Percentiles rank a stretch among this genome's conserved stretches.
Conservation (phyloP, 1,284 basidiomycete species). For the Sanghuangporus weigelae region DNA sequence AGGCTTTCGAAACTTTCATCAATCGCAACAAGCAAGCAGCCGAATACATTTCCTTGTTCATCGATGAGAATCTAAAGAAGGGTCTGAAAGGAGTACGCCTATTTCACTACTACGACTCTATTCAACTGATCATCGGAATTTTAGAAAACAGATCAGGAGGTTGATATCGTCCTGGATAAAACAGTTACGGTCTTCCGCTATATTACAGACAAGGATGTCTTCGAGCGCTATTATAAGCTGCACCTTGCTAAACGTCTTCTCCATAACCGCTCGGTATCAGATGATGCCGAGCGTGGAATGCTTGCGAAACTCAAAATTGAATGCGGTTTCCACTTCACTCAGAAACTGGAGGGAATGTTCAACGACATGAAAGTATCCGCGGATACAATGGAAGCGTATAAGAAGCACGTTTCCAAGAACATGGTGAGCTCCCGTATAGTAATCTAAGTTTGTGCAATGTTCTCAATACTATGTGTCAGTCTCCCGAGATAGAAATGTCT, state of each 20-base stretch:
- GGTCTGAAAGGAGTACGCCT: constrained; percentile 86
- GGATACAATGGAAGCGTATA: constrained; percentile 80
- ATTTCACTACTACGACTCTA: background rate
- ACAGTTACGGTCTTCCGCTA: constrained; percentile 96
- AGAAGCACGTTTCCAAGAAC: constrained; percentile 49
- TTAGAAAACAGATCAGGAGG: constrained; percentile 92
- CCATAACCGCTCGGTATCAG: constrained; percentile 83
- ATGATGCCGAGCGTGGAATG: constrained; percentile 98
- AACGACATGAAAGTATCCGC: constrained; percentile 91
- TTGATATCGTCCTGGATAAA: constrained; percentile 87
- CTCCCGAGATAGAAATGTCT: constrained; percentile 71
- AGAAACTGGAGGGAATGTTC: constrained; percentile 99
- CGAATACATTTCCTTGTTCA: constrained; percentile 95
- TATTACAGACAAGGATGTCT: constrained; percentile 93
- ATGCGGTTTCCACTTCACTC: constrained; percentile 95
- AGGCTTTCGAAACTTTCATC: constrained; percentile 94
- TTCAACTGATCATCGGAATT: constrained; percentile 2
- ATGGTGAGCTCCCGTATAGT: constrained; percentile 36
- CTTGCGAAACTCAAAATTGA: constrained; percentile 97
- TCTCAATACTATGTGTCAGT: constrained; percentile 31
- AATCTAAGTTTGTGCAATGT: background rate
- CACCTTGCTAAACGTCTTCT: constrained; percentile 94
- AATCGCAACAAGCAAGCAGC: constrained; percentile 86
- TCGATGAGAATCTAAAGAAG: constrained; percentile 95
- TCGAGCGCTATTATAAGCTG: constrained; percentile 96